phyloP scores from a whole-genome alignment of 192 early-diverging fungal genomes.

The Tieghemiomyces parasiticus region DNA sequence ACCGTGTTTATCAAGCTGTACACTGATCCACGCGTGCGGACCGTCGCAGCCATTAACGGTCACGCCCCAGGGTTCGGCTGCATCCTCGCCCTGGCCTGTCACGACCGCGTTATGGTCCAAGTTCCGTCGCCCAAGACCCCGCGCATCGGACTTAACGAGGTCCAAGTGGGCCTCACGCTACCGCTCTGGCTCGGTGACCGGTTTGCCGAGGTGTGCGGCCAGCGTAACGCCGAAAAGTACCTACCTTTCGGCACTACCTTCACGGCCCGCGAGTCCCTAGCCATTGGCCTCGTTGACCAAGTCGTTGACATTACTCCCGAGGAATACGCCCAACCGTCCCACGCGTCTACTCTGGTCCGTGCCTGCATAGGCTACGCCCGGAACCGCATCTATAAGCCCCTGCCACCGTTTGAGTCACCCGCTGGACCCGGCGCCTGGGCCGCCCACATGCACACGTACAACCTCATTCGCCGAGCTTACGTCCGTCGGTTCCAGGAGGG shows the following conservation, averaged over 20 bases:
- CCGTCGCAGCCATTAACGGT: conserved; percentile 3
- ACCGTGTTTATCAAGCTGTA: not conserved
- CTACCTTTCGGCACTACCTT: not conserved
- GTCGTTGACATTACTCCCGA: not conserved
- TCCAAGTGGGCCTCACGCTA: not conserved
- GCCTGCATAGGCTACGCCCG: not conserved
- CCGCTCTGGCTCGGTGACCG: not conserved
- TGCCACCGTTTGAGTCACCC: not conserved
- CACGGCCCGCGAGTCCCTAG: not conserved
- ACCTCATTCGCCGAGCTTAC: not conserved
- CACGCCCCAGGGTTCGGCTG: not conserved
- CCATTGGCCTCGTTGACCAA: not conserved
- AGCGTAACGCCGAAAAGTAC: not conserved
- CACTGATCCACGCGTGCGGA: not conserved
- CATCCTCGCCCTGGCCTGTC: conserved; percentile 1
- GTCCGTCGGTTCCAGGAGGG: not conserved
- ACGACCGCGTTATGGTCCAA: conserved; percentile 1
- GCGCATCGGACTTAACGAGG: not conserved
- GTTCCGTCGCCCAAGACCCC: not conserved
- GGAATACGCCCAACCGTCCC: not conserved
- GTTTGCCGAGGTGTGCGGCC: not conserved
- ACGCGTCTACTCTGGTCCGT: not conserved
- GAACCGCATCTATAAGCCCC: not conserved
- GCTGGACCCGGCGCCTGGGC: not conserved
- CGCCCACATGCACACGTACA: not conserved